These are phyloP conservation scores for Wickerhamomyces alni DNA, from an alignment of 805 yeast genomes.

Conservation along the genomic window DNA sequence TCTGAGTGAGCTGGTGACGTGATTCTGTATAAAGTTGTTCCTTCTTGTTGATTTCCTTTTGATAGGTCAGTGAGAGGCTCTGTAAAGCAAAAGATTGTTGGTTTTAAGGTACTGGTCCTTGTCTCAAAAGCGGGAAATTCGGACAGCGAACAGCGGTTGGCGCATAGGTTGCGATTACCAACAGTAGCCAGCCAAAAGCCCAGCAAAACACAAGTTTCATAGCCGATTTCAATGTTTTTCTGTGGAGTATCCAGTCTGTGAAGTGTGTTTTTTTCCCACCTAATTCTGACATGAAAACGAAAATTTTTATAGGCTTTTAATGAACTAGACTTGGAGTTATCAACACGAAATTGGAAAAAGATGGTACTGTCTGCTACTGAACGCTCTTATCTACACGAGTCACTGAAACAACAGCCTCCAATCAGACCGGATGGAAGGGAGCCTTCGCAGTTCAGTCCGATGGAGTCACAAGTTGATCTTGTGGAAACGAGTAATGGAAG, in stretches of 20 bases:
- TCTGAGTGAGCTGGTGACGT: slow-evolving; percentile 27
- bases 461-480: slow-evolving; percentile 76
- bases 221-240: no score
- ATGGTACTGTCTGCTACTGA: slow-evolving; percentile 77
- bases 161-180: slow-evolving; percentile 3
- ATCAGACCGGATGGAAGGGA: slow-evolving; percentile 84
- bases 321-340: no score
- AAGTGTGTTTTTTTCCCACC: background rate
- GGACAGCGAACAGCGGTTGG: slow-evolving; percentile 10
- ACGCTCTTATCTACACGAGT: slow-evolving; percentile 68
- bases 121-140: slow-evolving; percentile 5
- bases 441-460: slow-evolving; percentile 71
- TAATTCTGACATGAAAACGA: slow-evolving; percentile 1
- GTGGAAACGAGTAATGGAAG: slow-evolving; percentile 91
- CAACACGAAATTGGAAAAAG: background rate
- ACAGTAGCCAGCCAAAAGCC: background rate
- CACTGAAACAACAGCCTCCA: slow-evolving; percentile 53
- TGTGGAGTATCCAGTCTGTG: no score
- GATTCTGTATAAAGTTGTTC: slow-evolving; percentile 24
- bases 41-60: slow-evolving; percentile 8
- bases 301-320: background rate
- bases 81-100: slow-evolving; percentile 1
- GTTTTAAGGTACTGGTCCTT: slow-evolving; percentile 6
- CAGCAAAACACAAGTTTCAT: background rate
- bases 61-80: slow-evolving; percentile 1